These are phyloP conservation scores for Allium cepa DNA, from an alignment of 106 monocot genomes.

Conservation along the genomic window DNA sequence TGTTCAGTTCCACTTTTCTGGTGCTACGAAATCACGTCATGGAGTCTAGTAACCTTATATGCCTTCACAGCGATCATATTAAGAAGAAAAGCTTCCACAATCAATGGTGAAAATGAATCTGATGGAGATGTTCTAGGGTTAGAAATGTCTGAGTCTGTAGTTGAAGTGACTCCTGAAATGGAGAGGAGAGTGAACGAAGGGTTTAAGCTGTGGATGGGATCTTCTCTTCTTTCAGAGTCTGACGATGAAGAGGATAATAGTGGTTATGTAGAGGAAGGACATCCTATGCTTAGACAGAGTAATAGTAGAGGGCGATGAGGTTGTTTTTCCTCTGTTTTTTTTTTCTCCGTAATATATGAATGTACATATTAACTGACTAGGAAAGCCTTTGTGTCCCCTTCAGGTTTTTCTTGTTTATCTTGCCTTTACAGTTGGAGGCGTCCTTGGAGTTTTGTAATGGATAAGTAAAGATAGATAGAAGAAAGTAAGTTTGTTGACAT, in stretches of 20 bases:
- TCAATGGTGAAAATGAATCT: conserved; percentile 46
- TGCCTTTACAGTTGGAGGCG: too few relatives aligned
- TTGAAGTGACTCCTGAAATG: conserved; percentile 56
- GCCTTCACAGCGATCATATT: conserved; percentile 75
- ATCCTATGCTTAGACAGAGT: neutral
- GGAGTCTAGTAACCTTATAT: conserved; percentile 69
- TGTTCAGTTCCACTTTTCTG: conserved; percentile 88
- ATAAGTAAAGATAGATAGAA: too few relatives aligned
- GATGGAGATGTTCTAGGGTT: conserved; percentile 43
- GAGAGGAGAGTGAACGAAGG: conserved; percentile 78
- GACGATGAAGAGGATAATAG: conserved; percentile 73
- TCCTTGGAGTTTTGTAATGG: too few relatives aligned
- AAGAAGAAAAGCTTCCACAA: conserved; percentile 53
- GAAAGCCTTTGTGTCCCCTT: too few relatives aligned
- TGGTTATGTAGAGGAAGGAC: conserved; percentile 32
- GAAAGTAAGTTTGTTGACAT: too few relatives aligned
- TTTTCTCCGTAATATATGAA: too few relatives aligned
- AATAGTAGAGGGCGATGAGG: neutral
- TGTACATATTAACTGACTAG: too few relatives aligned
- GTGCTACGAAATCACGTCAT: conserved; percentile 83
- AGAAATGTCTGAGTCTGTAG: conserved; percentile 61
- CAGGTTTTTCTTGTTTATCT: too few relatives aligned
- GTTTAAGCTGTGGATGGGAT: conserved; percentile 91
- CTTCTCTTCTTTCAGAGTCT: conserved; percentile 82
- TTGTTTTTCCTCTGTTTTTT: too few relatives aligned